Evolutionary conservation across 805 yeast species (phyloP), one percentile per base, ranked within the genome.

Genomic region (Ascoidea rubescens): DNA sequence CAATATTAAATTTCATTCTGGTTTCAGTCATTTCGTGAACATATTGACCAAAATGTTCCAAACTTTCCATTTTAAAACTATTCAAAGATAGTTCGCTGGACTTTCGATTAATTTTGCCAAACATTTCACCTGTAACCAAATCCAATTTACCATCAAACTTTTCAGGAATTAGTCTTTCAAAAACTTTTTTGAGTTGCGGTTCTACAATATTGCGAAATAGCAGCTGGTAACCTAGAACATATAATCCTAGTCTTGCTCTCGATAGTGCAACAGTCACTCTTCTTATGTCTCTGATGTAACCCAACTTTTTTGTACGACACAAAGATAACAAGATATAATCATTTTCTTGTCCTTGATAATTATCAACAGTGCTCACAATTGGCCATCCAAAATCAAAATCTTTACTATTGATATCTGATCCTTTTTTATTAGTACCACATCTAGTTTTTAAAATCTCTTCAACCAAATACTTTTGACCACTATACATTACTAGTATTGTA

Each of bases 401-500:
- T 46, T 45, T 42, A 28, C 48, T 53, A 10, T 53, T 48, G 4
- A 37, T 31, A n/a, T 47, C 12, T 10, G 17, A n/a, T 28, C 48
- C 50, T 42, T 37, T 55, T 17, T 16, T 46, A 46, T 30, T 48
- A 31, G 42, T 33, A 28, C 58, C 56, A 46, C 72, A 67, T 17
- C 66, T 56, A 14, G 59, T 59, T 1, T 53, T 55, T 2, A 74
- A 52, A 4, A 78, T 62, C 53, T 76, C 78, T 33, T 62, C 60
- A 4, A 79, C 58, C 37, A 78, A 61, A n/a, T 59, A 57, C 52
- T 60, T 63, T 58, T 77, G 82, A 6, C 68, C 67, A 17, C 60
- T 59, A 42, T 68, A 69, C 17, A 64, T 57, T 4, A 74, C 67
- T 46, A 69, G 57, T 17, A 80, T 69, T 45, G 67, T 63, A 21